Evolutionary conservation across 148 eudicot species (phyloP), one percentile per base, ranked within the genome.

Genomic region (Persicaria tinctoria): DNA sequence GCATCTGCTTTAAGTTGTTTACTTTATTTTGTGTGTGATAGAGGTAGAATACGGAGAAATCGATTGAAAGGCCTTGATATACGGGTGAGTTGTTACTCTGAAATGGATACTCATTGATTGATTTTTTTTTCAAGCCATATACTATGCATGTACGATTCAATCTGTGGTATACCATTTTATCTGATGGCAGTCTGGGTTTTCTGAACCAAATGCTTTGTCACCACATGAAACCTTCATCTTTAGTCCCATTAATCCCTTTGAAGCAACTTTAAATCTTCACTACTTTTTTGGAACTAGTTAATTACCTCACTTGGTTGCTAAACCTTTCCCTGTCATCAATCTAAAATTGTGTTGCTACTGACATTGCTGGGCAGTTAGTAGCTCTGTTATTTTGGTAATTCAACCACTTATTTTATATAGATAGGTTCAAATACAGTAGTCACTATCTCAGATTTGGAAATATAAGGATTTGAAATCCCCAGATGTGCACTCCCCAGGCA

Each of bases 1-100:
- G 98, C 98, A 69, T 95, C 98, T 77, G 93, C 97, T 74, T 80
- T 95, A 59, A 95, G 98, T 86, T 95, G 98, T 79, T 88, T 95
- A 79, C 89, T 95, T 51, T 95, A 92, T 83, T 95, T 95, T 76
- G 88, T 90, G 73, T 92, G 97, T 64, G 92, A 95, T 84, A 85
- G 89, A 82, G 98, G 98, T 79, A 89, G 86, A 81, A 90, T 95
- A 78, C 87, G 91, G 48, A 89, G 96, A 78, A 89, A 83, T 85
- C 89, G 96, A 80, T 76, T 95, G 74, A 83, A 88, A 80, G 93
- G 93, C 79, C 98, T 95, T 86, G 98, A 95, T 76, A 89, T 90
- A 78, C 86, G 98, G 85, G 97, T 95, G 79, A 82, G 92, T 84
- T 46, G 38, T 75, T 81, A 50, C 53, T 78, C 62, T 18, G 49